These are phyloP conservation scores for Chaetomium cochliodes DNA, from an alignment of 495 filamentous ascomycete genomes.

Conservation along the genomic window DNA sequence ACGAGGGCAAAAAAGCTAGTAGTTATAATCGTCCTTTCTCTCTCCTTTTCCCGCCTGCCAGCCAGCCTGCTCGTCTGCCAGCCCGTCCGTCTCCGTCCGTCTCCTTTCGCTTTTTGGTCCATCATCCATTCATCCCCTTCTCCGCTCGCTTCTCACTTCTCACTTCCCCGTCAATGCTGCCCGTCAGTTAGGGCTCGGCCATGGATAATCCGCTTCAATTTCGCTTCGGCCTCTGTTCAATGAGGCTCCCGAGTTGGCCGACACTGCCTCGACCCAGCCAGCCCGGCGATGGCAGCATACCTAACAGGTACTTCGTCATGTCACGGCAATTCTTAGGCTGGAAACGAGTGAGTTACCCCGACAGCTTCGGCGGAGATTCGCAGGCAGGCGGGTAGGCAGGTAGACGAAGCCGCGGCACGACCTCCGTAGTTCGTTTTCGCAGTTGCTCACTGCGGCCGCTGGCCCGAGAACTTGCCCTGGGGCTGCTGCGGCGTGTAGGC, in stretches of 20 bases:
- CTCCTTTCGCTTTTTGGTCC: neutral
- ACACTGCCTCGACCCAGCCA: neutral
- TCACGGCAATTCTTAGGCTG: neutral
- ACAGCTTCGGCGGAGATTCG: neutral
- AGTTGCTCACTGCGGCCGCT: constrained; percentile 35
- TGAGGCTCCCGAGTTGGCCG: neutral
- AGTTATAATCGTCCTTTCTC: neutral
- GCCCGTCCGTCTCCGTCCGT: too few relatives aligned
- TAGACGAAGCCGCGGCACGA: constrained; percentile 7
- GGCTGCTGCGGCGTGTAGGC: constrained; percentile 61
- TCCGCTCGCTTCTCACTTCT: neutral
- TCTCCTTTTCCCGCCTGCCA: neutral
- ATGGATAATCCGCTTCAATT: neutral
- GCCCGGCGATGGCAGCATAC: neutral
- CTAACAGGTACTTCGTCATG: neutral
- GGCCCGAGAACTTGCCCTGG: constrained; percentile 60
- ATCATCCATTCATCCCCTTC: neutral
- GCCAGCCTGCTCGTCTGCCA: neutral
- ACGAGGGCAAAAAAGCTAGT: constrained; percentile 5
- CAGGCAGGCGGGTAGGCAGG: neutral
- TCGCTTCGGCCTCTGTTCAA: neutral
- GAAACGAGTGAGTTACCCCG: constrained; percentile 11
- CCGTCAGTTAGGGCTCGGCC: neutral
- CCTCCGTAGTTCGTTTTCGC: neutral
- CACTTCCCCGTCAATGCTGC: neutral